These are phyloP conservation scores for Microbotryomycetes sp. DNA, from an alignment of 1,284 basidiomycete species.

Conservation along the genomic window DNA sequence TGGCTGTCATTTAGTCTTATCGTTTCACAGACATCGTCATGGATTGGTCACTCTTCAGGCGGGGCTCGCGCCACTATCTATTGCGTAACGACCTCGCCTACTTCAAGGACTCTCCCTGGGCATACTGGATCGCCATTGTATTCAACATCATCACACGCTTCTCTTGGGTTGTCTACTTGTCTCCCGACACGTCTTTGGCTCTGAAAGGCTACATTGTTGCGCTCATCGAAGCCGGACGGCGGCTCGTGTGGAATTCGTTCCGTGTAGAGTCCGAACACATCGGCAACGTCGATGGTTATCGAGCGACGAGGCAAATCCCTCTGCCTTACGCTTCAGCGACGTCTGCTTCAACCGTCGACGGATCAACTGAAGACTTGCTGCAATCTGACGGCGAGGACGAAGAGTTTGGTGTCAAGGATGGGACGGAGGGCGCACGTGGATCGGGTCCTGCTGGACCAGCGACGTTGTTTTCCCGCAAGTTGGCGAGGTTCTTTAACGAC, in stretches of 20 bases:
- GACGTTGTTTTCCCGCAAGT: slow-evolving; percentile 5
- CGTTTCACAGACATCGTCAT: slow-evolving; percentile 25
- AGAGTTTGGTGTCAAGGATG: neutral
- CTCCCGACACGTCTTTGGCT: slow-evolving; percentile 4
- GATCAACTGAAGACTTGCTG: neutral
- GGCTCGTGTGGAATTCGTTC: slow-evolving; percentile 29
- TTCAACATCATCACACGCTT: slow-evolving; percentile 32
- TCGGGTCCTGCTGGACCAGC: neutral
- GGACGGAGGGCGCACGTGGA: neutral
- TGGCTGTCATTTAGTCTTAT: neutral
- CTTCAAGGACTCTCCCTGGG: slow-evolving; percentile 29
- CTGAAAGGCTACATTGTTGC: slow-evolving; percentile 23
- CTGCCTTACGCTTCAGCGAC: slow-evolving; percentile 25
- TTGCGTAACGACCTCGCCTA: slow-evolving; percentile 32
- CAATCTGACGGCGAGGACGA: slow-evolving; percentile 8
- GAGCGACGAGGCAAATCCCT: slow-evolving; percentile 29
- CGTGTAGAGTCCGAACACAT: slow-evolving; percentile 33
- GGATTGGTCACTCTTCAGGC: slow-evolving; percentile 34
- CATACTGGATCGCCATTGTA: slow-evolving; percentile 32
- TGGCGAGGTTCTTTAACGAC: slow-evolving; percentile 3
- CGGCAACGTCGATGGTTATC: slow-evolving; percentile 31
- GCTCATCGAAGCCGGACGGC: slow-evolving; percentile 19
- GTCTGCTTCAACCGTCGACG: slow-evolving; percentile 6
- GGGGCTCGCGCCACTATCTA: slow-evolving; percentile 21
- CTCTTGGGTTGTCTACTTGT: slow-evolving; percentile 30